Evolutionary conservation across 2,329 filamentous ascomycete genomes (phyloP).

Genomic region (Aspergillus intermedius): DNA sequence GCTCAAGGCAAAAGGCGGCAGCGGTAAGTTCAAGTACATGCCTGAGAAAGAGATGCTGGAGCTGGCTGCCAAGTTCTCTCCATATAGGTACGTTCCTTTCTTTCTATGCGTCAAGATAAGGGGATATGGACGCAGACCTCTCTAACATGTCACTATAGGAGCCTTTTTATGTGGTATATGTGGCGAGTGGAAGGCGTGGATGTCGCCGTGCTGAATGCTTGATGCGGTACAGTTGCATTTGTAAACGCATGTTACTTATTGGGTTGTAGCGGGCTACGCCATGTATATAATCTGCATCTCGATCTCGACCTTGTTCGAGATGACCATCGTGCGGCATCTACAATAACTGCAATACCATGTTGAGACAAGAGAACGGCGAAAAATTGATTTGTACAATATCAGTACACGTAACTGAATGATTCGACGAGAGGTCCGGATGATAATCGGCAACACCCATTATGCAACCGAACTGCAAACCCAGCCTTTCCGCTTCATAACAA

Average conservation of each 20-base stretch:
- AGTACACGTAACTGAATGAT: constrained; percentile 21
- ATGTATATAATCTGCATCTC: not conserved
- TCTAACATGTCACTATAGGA: constrained; percentile 43
- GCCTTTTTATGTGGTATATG: constrained; percentile 98
- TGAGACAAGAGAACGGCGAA: constrained; percentile 17
- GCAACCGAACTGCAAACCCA: not conserved
- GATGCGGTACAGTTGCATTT: not conserved
- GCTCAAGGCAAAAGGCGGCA: constrained; percentile 65
- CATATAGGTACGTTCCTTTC: constrained; percentile 57
- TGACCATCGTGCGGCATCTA: not conserved
- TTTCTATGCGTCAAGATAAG: not conserved
- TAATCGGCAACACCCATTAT: not conserved
- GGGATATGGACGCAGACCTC: not conserved
- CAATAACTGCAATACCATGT: not conserved
- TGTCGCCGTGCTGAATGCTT: constrained; percentile 45
- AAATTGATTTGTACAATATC: constrained; percentile 38
- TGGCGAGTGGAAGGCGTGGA: constrained; percentile 81
- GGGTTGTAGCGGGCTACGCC: not conserved
- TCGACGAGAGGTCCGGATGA: not conserved
- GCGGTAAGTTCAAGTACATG: constrained; percentile 99
- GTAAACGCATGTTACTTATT: not conserved
- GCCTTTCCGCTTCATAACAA: not conserved
- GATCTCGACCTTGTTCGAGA: not conserved
- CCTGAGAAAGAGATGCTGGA: constrained; percentile 85
- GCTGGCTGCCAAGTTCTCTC: constrained; percentile 69